phyloP scores from a whole-genome alignment of 2,329 filamentous ascomycete genomes.

The Verticillium klebahnii region DNA sequence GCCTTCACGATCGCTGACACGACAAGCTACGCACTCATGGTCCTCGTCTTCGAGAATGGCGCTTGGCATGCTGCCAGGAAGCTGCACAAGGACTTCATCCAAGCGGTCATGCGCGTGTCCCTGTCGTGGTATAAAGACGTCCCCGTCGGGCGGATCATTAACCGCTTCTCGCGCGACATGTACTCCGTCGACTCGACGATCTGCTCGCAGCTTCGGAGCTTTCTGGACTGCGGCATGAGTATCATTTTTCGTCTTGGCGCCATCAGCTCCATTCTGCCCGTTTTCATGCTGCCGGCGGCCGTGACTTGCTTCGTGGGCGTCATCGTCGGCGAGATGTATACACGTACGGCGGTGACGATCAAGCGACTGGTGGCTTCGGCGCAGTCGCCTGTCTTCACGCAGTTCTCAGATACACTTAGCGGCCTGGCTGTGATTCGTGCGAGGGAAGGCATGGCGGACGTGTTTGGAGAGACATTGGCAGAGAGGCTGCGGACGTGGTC shows the following conservation, averaged over 20 bases:
- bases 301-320: constrained; percentile 41
- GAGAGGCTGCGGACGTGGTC: constrained; percentile 43
- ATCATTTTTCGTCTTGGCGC: constrained; percentile 41
- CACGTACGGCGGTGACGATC: constrained; percentile 41
- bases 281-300: constrained; percentile 43
- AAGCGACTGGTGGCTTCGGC: constrained; percentile 40
- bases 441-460: constrained; percentile 32
- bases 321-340: constrained; percentile 45
- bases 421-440: constrained; percentile 47
- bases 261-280: constrained; percentile 46
- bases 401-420: constrained; percentile 48
- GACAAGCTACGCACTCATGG: constrained; percentile 34
- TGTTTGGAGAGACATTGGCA: constrained; percentile 45
- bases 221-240: constrained; percentile 35
- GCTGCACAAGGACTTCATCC: constrained; percentile 48
- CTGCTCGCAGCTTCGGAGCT: constrained; percentile 37
- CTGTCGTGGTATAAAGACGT: constrained; percentile 53
- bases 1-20: constrained; percentile 38
- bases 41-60: constrained; percentile 47
- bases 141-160: constrained; percentile 47
- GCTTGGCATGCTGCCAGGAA: constrained; percentile 51
- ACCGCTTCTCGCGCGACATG: constrained; percentile 54
- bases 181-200: constrained; percentile 48
- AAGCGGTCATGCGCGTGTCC: constrained; percentile 47
- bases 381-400: constrained; percentile 51